These are phyloP conservation scores for Fragaria vesca DNA, from an alignment of 306 rosid species.

Conservation along the genomic window DNA sequence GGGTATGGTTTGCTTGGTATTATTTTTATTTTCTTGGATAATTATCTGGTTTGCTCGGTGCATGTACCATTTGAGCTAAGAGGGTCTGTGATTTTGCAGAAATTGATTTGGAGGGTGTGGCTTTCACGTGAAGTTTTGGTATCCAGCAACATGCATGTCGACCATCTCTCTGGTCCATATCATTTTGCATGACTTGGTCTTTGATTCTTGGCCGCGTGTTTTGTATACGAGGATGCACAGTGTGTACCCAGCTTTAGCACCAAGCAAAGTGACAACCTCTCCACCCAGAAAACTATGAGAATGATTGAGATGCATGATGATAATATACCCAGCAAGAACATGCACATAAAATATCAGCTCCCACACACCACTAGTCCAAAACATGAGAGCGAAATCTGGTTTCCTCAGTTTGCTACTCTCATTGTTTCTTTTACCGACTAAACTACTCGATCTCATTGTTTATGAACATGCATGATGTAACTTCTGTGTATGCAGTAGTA, in stretches of 20 bases:
- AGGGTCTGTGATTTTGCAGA: neutral
- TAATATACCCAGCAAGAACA: neutral
- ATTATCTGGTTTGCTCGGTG: neutral
- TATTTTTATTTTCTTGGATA: too few species aligned
- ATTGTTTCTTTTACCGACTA: too few species aligned
- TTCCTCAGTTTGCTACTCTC: neutral
- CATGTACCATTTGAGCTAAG: neutral
- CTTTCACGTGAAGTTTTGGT: constrained; percentile 41
- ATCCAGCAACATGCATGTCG: neutral
- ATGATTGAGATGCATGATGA: neutral
- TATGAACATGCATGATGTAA: too few species aligned
- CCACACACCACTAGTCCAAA: neutral
- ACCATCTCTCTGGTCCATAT: neutral
- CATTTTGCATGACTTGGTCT: constrained; percentile 2
- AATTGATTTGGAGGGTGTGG: constrained; percentile 14
- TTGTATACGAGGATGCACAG: neutral
- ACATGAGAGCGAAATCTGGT: neutral
- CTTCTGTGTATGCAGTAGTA: too few species aligned
- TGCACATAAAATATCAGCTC: neutral
- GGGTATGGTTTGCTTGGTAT: neutral
- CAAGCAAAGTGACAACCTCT: neutral
- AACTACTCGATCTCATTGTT: too few species aligned
- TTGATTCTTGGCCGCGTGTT: neutral
- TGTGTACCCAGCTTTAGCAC: neutral
- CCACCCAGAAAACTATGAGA: constrained; percentile 9